Base-by-base conservation (phyloP, 1,284 basidiomycete species). In the Ustanciosporium gigantosporum region DNA sequence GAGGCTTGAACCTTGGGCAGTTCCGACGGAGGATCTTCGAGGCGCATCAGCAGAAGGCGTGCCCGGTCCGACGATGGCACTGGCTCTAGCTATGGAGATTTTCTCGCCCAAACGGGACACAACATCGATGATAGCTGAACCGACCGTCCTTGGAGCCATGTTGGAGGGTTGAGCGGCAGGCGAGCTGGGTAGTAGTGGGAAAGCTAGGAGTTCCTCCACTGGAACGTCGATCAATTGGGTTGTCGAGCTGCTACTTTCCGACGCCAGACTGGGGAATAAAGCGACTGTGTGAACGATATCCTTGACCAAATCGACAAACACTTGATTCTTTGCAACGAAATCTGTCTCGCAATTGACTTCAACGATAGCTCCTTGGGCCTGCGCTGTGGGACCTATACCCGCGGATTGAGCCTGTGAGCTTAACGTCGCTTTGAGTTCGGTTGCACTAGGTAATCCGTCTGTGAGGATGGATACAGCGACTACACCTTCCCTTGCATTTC, bases 261-360 rank as follows among this genome's bases (percentile, higher is more conserved):
- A 38, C 0, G 66, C 46, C 1, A 77, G 32, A 2, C 90, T 87
- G 0, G 85, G 81, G 43, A 91, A 82, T 77, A 87, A 89, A 1
- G 92, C 91, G 21, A 88, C 86, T 1, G 91, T 92, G 69, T 91
- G 87, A 3, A 91, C 88, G 62, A 96, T 87, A 64, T 91, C 87
- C 29, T 84, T 82, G 13, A 89, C 87, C 23, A 94, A 84, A 50
- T 83, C 83, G 6, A 84, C 82, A 73, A 97, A 97, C 8, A 93
- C 82, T 50, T 88, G 85, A 74, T 91, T 94, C 62, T 90, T 82
- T 15, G 87, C 90, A 13, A 96, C 93, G 78, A 96, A 96, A 80
- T 97, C 93, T 32, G 93, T 96, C 81, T 97, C 93, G 82, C 93
- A 96, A 73, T 91, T 92, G 56, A 96, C 82, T 79, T 97, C 93